Conservation (phyloP, 1,284 basidiomycete species). For the Cryptococcus sp. region DNA sequence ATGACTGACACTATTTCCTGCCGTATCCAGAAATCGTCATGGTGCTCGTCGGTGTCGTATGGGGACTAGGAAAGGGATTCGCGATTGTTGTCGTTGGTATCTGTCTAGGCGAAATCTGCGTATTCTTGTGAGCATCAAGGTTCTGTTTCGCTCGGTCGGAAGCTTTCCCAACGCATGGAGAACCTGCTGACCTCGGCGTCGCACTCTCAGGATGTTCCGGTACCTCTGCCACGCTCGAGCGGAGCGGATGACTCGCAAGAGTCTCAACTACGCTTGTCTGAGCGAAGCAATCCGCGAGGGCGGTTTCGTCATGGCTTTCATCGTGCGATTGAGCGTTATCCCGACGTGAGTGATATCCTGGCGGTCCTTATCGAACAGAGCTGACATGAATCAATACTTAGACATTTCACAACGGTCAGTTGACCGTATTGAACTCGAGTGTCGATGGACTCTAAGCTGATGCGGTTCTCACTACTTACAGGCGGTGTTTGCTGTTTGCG, state of each 20-base stretch:
- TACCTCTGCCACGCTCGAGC: constrained; percentile 45
- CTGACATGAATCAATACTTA: constrained; percentile 4
- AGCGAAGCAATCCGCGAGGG: constrained; percentile 45
- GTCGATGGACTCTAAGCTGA: not conserved
- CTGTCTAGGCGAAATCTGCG: constrained; percentile 45
- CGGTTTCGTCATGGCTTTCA: constrained; percentile 46
- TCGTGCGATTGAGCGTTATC: constrained; percentile 44
- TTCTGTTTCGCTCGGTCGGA: not conserved
- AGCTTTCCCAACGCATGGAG: not conserved
- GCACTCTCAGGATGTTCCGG: constrained; percentile 40
- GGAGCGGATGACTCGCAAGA: constrained; percentile 43
- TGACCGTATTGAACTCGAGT: no score
- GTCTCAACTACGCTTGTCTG: constrained; percentile 50
- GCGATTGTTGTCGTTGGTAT: constrained; percentile 45
- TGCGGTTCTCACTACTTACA: constrained; percentile 18
- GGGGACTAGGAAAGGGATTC: constrained; percentile 50
- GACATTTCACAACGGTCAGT: constrained; percentile 24
- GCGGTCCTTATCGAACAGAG: constrained; percentile 13
- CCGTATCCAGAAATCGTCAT: constrained; percentile 36
- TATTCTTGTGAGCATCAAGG: constrained; percentile 31
- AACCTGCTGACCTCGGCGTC: not conserved
- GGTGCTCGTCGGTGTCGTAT: constrained; percentile 48
- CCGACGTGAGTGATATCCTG: constrained; percentile 32
- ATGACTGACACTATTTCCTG: not conserved
- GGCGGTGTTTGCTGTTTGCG: constrained; percentile 44